These are phyloP conservation scores for Paramecium sexaurelia DNA, from an alignment of 73 alveolate species.

Conservation along the genomic window DNA sequence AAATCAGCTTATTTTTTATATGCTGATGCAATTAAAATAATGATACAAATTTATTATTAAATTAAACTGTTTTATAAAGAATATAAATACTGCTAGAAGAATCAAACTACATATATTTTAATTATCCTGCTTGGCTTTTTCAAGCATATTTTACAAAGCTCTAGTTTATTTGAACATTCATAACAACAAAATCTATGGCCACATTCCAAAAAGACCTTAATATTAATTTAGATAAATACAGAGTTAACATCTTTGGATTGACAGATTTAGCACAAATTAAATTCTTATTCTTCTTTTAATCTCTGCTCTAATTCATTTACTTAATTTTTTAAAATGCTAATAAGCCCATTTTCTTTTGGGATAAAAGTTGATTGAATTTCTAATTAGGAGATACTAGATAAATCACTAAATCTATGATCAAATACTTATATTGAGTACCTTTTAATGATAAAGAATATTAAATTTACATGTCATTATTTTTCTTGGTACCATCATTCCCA, in stretches of 20 bases:
- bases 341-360: slow-evolving; percentile 25
- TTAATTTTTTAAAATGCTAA: background rate
- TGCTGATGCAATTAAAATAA: background rate
- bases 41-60: background rate
- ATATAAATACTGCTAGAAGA: background rate
- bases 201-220: slow-evolving; percentile 47
- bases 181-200: slow-evolving; percentile 63
- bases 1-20: background rate
- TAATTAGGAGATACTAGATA: background rate
- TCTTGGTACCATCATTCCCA: slow-evolving; percentile 45
- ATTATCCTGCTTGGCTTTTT: slow-evolving; percentile 16
- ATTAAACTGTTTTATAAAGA: background rate
- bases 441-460: background rate
- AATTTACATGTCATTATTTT: slow-evolving; percentile 49
- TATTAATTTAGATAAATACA: background rate
- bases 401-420: slow-evolving; percentile 59
- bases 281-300: slow-evolving; percentile 45
- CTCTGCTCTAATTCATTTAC: slow-evolving; percentile 10
- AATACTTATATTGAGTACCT: slow-evolving; percentile 56
- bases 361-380: background rate
- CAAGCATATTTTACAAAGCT: slow-evolving; percentile 39
- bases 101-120: slow-evolving; percentile 55
- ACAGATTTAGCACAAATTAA: slow-evolving; percentile 30
- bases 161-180: slow-evolving; percentile 49
- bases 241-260: slow-evolving; percentile 22